Evolutionary conservation across 371 early-diverging fungal species (phyloP), one percentile per base, ranked within the genome.

Genomic region (Mucor circinelloides): DNA sequence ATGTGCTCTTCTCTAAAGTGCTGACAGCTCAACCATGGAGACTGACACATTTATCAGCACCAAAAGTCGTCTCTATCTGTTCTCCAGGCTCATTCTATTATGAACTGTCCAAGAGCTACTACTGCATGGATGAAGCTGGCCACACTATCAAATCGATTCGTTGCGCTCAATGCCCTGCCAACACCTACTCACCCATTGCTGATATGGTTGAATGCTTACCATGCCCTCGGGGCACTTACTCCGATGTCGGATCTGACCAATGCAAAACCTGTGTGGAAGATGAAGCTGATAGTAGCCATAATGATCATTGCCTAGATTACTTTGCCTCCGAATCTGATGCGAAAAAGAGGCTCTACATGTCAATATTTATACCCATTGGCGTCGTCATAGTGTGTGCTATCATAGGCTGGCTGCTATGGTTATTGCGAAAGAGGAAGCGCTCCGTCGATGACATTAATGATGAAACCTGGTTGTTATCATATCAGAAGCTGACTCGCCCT

Each of bases 381-480:
- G 9, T 69, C 6, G 19, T 69, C 4, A n/a, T 67, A 0, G 10
- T 65, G 21, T n/a, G 48, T 27, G 46, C 32, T 0, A 13, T 67
- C 10, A 30, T 66, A 12, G 52, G 70, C 0, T 64, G 57, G 0
- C 15, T 60, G 17, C 50, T 68, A 8, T 71, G 75, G 60, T 27
- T 63, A 44, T 57, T 65, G 27, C 66, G 75, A 27, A 83, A 76
- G 59, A 58, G 46, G 40, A 56, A 64, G 4, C 23, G 10, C 60
- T 42, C n/a, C 44, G 68, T 30, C 30, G 61, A 3, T 60, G 34
- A 15, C 67, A 64, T 50, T 56, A 77, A 71, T 17, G 82, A 82
- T 54, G 80, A 84, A 23, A 76, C 79, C 10, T 84, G 85, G 85
- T 68, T 82, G 30, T 48, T 85, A 10, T 75, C 80, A 9, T 83